Evolutionary conservation across 768 basidiomycete species (phyloP), one percentile per base, ranked within the genome.

Genomic region (Kwoniella bestiolae): DNA sequence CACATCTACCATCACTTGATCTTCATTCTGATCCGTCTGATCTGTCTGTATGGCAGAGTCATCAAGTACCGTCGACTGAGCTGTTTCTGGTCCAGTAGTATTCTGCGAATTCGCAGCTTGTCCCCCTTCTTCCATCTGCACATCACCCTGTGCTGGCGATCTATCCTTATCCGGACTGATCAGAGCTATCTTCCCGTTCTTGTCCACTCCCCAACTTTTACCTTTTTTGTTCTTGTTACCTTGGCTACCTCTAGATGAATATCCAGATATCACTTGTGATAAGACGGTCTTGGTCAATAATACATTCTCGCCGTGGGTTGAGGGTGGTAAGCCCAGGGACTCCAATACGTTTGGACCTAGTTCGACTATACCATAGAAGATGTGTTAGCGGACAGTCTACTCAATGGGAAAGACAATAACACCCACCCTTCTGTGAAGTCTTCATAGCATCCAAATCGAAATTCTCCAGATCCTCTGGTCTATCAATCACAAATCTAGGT

Each of bases 341-440:
- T 23, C 26, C n/a, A 63, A 23, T 14, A 52, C 55, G 5, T 49
- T 32, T 12, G 62, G 62, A 14, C 62, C 62, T 12, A 63, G 44
- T 23, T 56, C 62, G 34, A 63, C 62, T 63, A 32, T 23, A 31
- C n/a, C 21, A 18, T 26, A 28, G 29, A 32, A 59, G n/a, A 12
- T 16, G 11, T 18, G 34, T 25, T 26, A 1, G 12, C 38, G 38
- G 38, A 41, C 18, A 14, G 38, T 41, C 38, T 41, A 41, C 38
- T 14, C 38, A 18, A 6, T 41, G 18, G 12, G 38, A 41, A 14
- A 41, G 12, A 16, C 12, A 29, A 4, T 21, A 14, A 8, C 11
- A 63, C 55, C 57, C 41, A 63, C 62, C 51, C n/a, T 35, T 63
- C 25, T 63, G 62, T 23, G 55, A 49, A 9, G 62, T 55, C 29